A percentile compares a stretch with the other conserved stretches of the same genome.
Evolutionary conservation across 257 asterid genomes (phyloP).

Genomic region (Solanum tarapatanum): DNA sequence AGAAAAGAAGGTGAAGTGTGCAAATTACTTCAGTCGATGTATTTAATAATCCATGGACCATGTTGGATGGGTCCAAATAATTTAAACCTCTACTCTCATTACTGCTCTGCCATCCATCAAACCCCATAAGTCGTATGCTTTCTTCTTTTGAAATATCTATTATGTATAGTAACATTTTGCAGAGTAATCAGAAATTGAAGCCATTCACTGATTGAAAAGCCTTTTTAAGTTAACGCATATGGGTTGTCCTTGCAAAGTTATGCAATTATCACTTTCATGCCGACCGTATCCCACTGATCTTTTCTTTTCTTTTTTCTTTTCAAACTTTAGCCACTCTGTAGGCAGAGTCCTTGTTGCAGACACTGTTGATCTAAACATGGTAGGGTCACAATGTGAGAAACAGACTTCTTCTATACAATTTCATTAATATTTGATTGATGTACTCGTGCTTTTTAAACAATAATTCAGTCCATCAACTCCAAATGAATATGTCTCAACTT

Average conservation of each 20-base stretch:
- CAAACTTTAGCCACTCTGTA: not conserved
- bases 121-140: not conserved
- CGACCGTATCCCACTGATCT: not conserved
- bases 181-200: not conserved
- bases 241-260: not conserved
- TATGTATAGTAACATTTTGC: not conserved
- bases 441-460: slow-evolving; percentile 11
- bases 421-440: not conserved
- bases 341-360: not conserved
- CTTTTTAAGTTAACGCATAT: not conserved
- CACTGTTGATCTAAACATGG: not conserved
- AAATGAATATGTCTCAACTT: slow-evolving; percentile 18
- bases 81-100: not conserved
- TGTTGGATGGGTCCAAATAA: not conserved
- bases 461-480: slow-evolving; percentile 10
- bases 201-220: not conserved
- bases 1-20: not conserved
- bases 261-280: not conserved
- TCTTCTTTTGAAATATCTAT: not conserved
- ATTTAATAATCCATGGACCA: not conserved
- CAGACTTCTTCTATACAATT: slow-evolving; percentile 3
- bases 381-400: not conserved
- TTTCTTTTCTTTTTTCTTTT: too few species aligned
- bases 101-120: not conserved
- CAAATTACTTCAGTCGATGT: not conserved